A percentile compares a stretch with the other conserved stretches of the same genome.
Evolutionary conservation across 306 rosid species (phyloP).

Genomic region (Cajanus cajan): DNA sequence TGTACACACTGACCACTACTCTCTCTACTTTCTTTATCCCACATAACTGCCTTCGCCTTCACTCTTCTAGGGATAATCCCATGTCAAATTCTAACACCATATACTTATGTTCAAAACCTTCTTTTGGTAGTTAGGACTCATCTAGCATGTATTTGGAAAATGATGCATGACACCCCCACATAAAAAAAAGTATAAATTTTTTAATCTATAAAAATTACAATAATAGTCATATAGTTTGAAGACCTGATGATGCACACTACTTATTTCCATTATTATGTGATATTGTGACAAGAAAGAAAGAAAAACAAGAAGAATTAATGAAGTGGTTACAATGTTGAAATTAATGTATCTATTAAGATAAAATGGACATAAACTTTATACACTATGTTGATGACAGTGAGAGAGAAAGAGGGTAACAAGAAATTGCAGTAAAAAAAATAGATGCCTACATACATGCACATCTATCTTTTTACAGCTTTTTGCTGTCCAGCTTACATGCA

Average conservation of each 20-base stretch:
- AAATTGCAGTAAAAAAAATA: not conserved
- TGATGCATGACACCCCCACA: not conserved
- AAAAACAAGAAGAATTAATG: too few species aligned
- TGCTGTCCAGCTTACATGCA: slow-evolving; percentile 35
- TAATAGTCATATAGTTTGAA: too few species aligned
- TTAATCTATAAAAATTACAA: too few species aligned
- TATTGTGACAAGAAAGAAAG: too few species aligned
- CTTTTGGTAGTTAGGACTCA: not conserved
- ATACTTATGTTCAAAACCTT: not conserved
- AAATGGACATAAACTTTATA: not conserved
- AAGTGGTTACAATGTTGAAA: too few species aligned
- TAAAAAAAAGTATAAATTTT: too few species aligned
- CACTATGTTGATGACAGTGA: not conserved
- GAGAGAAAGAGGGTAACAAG: not conserved
- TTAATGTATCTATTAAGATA: too few species aligned
- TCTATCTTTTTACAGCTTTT: slow-evolving; percentile 41
- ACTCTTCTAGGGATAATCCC: not conserved
- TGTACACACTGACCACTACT: slow-evolving; percentile 27
- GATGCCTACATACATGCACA: not conserved
- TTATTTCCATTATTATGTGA: too few species aligned
- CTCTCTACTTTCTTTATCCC: not conserved
- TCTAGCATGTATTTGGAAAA: not conserved
- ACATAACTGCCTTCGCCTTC: not conserved
- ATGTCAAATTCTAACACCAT: not conserved
- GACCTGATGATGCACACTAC: too few species aligned